Percentiles rank a stretch among this genome's conserved stretches.
Conservation (phyloP, 768 basidiomycete genomes). For the Asterophora lycoperdoides region DNA sequence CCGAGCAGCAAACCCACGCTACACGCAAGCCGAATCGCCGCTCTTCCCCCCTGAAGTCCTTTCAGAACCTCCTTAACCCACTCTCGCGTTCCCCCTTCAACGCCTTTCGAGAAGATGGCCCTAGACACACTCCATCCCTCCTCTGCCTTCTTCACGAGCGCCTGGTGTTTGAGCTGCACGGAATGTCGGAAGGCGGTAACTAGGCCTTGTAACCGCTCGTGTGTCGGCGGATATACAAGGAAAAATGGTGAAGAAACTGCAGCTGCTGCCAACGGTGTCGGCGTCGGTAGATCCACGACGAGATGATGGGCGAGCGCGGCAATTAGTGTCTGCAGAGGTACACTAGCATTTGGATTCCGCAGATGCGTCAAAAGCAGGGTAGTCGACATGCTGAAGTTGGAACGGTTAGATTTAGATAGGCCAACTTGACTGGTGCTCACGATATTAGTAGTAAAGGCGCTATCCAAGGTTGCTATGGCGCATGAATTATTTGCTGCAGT, state of each 20-base stretch:
- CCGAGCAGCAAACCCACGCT: constrained; percentile 64
- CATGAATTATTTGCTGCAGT: too few relatives aligned
- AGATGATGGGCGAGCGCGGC: constrained; percentile 59
- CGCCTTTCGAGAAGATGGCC: constrained; percentile 33
- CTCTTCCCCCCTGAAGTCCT: constrained; percentile 64
- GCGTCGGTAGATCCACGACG: constrained; percentile 41
- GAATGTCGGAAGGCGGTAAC: constrained; percentile 58
- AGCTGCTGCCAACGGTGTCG: constrained; percentile 55
- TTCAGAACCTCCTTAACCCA: constrained; percentile 52
- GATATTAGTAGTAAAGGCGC: too few relatives aligned
- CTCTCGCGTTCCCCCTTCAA: constrained; percentile 36
- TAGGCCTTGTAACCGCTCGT: constrained; percentile 46
- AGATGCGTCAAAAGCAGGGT: constrained; percentile 47
- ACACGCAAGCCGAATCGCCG: constrained; percentile 57
- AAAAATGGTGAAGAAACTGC: constrained; percentile 55
- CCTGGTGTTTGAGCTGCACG: constrained; percentile 46
- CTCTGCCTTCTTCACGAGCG: constrained; percentile 32
- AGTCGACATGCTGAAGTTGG: constrained; percentile 16
- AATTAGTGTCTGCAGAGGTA: constrained; percentile 47
- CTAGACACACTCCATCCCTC: constrained; percentile 28
- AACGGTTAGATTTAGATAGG: too few relatives aligned
- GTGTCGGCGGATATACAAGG: constrained; percentile 37
- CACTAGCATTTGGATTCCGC: constrained; percentile 37
- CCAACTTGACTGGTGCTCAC: too few relatives aligned
- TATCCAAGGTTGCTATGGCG: too few relatives aligned